Evolutionary conservation across 352 stramenopile species (phyloP).

Genomic region (Phytopythium aichiense): DNA sequence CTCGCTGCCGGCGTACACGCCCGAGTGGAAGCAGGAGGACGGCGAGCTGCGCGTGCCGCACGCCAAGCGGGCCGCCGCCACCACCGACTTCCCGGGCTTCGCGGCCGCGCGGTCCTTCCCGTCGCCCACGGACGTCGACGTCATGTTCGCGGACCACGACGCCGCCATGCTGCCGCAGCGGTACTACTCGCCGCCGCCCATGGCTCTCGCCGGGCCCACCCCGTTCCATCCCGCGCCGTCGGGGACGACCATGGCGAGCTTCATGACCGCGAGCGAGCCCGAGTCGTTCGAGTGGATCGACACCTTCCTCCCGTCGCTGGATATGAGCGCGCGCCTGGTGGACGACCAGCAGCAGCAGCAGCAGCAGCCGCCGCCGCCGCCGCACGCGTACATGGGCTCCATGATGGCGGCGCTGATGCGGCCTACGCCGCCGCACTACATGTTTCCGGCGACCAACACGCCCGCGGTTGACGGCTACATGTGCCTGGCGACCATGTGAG

Average conservation of each 20-base stretch:
- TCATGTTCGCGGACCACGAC: conserved; percentile 42
- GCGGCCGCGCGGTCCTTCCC: conserved; percentile 15
- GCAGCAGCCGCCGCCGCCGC: not conserved
- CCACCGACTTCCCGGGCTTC: not conserved
- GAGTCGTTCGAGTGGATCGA: conserved; percentile 74
- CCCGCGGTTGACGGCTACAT: conserved; percentile 18
- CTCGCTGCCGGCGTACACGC: conserved; percentile 1
- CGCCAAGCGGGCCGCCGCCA: not conserved
- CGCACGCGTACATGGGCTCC: conserved; percentile 19
- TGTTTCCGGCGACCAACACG: conserved; percentile 15
- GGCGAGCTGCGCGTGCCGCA: conserved; percentile 1
- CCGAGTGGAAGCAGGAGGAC: conserved; percentile 2
- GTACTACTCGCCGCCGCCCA: conserved; percentile 3
- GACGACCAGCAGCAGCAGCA: conserved; percentile 16
- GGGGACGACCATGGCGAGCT: not conserved
- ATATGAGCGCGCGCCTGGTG: conserved; percentile 9
- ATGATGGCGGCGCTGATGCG: conserved; percentile 17
- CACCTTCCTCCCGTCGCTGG: conserved; percentile 48
- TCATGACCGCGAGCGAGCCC: conserved; percentile 21
- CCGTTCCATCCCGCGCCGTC: not conserved
- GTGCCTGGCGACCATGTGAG: conserved; percentile 28
- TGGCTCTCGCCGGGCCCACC: not conserved
- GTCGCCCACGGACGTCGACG: conserved; percentile 43
- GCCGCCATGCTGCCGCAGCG: conserved; percentile 1
- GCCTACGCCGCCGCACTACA: conserved; percentile 14